A percentile compares a stretch with the other conserved stretches of the same genome.
Conservation (phyloP, 306 rosid species). For the Hippophae gyantsensis region DNA sequence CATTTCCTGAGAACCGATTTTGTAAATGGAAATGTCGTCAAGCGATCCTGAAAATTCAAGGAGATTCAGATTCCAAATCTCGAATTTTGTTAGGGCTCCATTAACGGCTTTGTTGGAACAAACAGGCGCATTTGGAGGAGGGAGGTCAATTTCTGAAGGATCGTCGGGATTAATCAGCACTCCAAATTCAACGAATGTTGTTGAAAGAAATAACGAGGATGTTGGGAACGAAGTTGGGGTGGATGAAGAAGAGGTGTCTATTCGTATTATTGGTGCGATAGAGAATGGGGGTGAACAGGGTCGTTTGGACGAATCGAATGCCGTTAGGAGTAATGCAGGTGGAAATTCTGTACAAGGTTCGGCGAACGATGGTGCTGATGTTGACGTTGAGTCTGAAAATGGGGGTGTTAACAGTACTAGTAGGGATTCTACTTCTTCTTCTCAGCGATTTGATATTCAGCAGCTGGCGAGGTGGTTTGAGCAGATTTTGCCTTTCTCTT, state of each 20-base stretch:
- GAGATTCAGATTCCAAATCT: conserved; percentile 17
- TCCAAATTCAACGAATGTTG: neutral
- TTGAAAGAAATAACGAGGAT: neutral
- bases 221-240: conserved; percentile 4
- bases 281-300: conserved; percentile 12
- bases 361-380: neutral
- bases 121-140: conserved; percentile 13
- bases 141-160: conserved; percentile 6
- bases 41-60: neutral
- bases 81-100: conserved; percentile 10
- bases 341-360: conserved; percentile 5
- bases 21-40: too few relatives aligned
- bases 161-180: neutral
- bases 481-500: conserved; percentile 12
- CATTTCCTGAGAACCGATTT: too few relatives aligned
- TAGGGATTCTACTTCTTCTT: neutral
- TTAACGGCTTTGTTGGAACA: conserved; percentile 17
- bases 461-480: conserved; percentile 16
- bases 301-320: neutral
- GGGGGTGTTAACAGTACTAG: neutral
- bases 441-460: conserved; percentile 7
- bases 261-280: conserved; percentile 18
- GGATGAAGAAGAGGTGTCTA: conserved; percentile 22
- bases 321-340: neutral
- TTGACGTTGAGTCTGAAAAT: neutral